Conservation (phyloP, 768 basidiomycete genomes). For the Lentinula boryana region DNA sequence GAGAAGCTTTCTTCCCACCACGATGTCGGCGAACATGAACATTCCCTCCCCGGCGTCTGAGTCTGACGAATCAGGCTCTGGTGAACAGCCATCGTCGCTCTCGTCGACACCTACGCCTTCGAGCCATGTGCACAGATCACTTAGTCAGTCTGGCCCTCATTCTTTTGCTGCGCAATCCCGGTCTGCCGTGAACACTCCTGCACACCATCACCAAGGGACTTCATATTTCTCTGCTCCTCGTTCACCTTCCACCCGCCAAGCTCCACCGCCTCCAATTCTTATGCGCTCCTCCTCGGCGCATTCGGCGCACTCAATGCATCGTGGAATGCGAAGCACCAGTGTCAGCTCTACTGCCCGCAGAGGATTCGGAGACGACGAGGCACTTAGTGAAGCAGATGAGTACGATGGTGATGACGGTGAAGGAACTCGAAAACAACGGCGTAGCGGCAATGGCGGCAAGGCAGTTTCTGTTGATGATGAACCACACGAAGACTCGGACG, state of each 20-base stretch:
- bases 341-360: conserved; percentile 46
- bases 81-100: conserved; percentile 4
- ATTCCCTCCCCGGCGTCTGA: conserved; percentile 20
- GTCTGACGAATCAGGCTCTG: conserved; percentile 24
- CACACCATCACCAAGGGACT: conserved; percentile 63
- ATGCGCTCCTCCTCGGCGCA: conserved; percentile 43
- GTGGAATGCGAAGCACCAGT: conserved; percentile 55
- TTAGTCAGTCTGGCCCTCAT: conserved; percentile 30
- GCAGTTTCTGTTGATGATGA: conserved; percentile 29
- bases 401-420: conserved; percentile 38
- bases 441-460: conserved; percentile 29
- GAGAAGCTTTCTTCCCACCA: background rate
- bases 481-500: conserved; percentile 28
- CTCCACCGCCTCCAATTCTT: conserved; percentile 29
- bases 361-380: conserved; percentile 36
- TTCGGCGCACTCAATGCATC: conserved; percentile 39
- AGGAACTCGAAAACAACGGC: conserved; percentile 29
- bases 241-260: conserved; percentile 34
- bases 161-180: conserved; percentile 18
- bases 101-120: conserved; percentile 42
- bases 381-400: conserved; percentile 51
- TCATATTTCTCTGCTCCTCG: conserved; percentile 50
- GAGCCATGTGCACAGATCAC: conserved; percentile 32
- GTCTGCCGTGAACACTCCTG: conserved; percentile 51
- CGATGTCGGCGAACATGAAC: conserved; percentile 5